Evolutionary conservation across 495 filamentous ascomycete species (phyloP), one percentile per base, ranked within the genome.

Genomic region (Xylaria longipes): DNA sequence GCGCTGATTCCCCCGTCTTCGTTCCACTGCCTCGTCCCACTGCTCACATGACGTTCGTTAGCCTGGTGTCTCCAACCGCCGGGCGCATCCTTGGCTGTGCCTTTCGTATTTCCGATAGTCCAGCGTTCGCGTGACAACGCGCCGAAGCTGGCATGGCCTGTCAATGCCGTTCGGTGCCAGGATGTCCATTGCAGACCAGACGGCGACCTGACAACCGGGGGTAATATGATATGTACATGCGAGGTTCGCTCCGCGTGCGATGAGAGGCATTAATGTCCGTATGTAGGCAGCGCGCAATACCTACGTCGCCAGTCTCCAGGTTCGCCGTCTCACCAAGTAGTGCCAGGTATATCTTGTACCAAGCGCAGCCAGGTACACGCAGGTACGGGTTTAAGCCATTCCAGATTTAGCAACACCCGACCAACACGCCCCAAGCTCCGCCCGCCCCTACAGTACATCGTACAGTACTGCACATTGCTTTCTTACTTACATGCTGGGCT

Each of bases 331-430:
- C 25, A 14, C 17, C 52, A 56, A 56, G 52, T 63, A 63, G 43
- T 17, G 12, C 45, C 27, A 37, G 27, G 63, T 52, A 66, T 50
- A 50, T 35, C 31, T 35, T 22, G 68, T 61, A 63, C 57, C 56
- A 0, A 35, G 25, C 22, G 14, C 52, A 41, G 39, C 4, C 39
- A 45, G 60, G 58, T 70, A 70, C 68, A 63, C 46, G 60, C 58
- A 70, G 60, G 68, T 70, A 70, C 58, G 35, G 5, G 17, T 11
- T 25, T 1, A 64, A 25, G 56, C 68, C 58, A 41, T 50, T 43
- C 68, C 60, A 31, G 46, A 64, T 64, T 20, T 22, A 70, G 68
- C 56, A 63, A 31, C 29, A 37, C 17, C 43, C 31, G 1, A 20
- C 37, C n/a, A n/a, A 14, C 22, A 5, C 11, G 20, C 45, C 45